Base-by-base conservation (phyloP, 768 basidiomycete genomes). In the Peribolospora baueri region DNA sequence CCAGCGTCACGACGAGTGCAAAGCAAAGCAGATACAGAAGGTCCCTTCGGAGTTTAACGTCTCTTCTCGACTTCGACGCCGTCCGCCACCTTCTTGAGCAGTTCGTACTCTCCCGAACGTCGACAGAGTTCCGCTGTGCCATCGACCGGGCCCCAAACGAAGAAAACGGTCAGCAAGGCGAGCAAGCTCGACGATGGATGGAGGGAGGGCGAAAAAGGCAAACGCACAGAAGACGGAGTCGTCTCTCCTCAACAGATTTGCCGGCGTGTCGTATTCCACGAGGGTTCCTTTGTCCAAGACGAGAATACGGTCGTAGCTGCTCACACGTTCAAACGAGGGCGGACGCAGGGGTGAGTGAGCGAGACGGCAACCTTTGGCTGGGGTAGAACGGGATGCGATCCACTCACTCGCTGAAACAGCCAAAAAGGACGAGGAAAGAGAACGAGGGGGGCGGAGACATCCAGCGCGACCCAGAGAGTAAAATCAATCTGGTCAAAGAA, bases 231-330 rank as follows among this genome's bases (percentile, higher is more conserved):
- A 84, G 37, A 70, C 68, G 3, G 82, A 76, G 14, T 73, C 74
- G 10, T 70, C 67, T 42, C 70, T 75, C 2, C 62, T 62, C 48
- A 84, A 68, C 51, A 88, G 67, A 13, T 64, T 69, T 46, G 63
- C 66, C 0, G 85, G 84, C 7, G 75, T 70, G 55, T 80, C 85
- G 64, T 77, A 85, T 62, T 88, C 84, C n/a, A 77, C 65, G 48
- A 88, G 72, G 55, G 74, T 71, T 2, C 84, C 84, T 13, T 74
- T 71, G 53, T 78, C 79, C 6, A 74, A 64, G 0, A 73, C 70
- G 13, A 72, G 56, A 46, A 72, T 66, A 55, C 65, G 64, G 57
- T 70, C 68, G 55, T 66, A 70, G 58, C 69, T 68, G 61, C 68
- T 68, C 53, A 71, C 67, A 6, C 25, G 25, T 25, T 25, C 25